These are phyloP conservation scores for Pseudocercospora vitis DNA, from an alignment of 2,329 filamentous ascomycete species.

Conservation along the genomic window DNA sequence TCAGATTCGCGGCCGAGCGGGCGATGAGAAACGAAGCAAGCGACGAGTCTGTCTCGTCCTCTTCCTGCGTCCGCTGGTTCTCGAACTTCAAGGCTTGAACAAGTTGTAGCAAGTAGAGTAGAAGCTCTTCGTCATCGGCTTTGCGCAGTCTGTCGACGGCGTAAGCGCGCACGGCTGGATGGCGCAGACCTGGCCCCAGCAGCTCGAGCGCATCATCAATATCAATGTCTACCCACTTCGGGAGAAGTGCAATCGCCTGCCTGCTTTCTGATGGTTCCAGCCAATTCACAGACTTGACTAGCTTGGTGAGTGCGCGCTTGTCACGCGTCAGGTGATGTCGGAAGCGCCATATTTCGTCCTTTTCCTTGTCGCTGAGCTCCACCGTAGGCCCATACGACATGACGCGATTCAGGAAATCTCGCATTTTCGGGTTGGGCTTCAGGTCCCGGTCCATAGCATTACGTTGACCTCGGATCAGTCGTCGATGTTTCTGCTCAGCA, in stretches of 20 bases:
- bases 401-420: conserved; percentile 87
- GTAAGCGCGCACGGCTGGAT: conserved; percentile 82
- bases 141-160: conserved; percentile 90
- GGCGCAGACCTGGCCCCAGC: conserved; percentile 88
- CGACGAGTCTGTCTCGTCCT: conserved; percentile 69
- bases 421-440: conserved; percentile 92
- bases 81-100: conserved; percentile 97
- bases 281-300: conserved; percentile 98
- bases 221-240: conserved; percentile 95
- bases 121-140: conserved; percentile 85
- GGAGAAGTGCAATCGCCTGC: conserved; percentile 84
- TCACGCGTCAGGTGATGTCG: conserved; percentile 90
- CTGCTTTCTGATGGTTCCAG: conserved; percentile 78
- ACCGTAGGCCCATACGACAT: conserved; percentile 92
- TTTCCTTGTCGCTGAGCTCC: conserved; percentile 82
- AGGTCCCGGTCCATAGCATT: conserved; percentile 92
- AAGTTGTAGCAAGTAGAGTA: conserved; percentile 87
- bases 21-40: conserved; percentile 86
- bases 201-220: conserved; percentile 94
- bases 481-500: conserved; percentile 89
- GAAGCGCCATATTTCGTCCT: conserved; percentile 97
- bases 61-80: conserved; percentile 49
- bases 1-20: conserved; percentile 82
- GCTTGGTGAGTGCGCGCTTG: conserved; percentile 85
- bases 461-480: conserved; percentile 85